Evolutionary conservation across 306 rosid species (phyloP).

Genomic region (Vachellia collinsii): DNA sequence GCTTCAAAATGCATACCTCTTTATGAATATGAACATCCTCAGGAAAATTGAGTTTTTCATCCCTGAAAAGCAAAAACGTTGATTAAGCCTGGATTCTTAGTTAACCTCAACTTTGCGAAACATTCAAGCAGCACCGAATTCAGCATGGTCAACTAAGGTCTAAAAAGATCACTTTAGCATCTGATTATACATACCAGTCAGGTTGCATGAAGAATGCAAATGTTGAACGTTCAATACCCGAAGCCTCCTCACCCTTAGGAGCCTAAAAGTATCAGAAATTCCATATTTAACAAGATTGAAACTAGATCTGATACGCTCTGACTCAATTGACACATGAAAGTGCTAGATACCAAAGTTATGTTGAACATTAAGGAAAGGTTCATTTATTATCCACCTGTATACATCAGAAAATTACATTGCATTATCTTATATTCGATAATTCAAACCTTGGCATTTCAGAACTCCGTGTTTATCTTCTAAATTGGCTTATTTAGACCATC

Average conservation of each 20-base stretch:
- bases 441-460: slow-evolving; percentile 8
- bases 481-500: slow-evolving; percentile 3
- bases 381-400: slow-evolving; percentile 11
- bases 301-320: slow-evolving; percentile 5
- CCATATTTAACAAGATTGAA: slow-evolving; percentile 2
- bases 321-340: slow-evolving; percentile 16
- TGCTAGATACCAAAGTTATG: not conserved
- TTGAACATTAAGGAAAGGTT: not conserved
- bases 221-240: slow-evolving; percentile 82
- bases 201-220: slow-evolving; percentile 98
- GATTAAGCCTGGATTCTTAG: slow-evolving; percentile 22
- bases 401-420: not conserved
- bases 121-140: not conserved
- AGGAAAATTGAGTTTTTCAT: slow-evolving; percentile 78
- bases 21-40: slow-evolving; percentile 71
- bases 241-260: slow-evolving; percentile 70
- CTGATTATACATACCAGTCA: slow-evolving; percentile 65
- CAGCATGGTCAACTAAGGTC: slow-evolving; percentile 19
- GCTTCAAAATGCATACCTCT: slow-evolving; percentile 61
- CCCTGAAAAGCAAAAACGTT: slow-evolving; percentile 62
- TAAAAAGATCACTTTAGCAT: slow-evolving; percentile 13
- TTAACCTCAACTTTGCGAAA: slow-evolving; percentile 18
- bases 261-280: slow-evolving; percentile 57
- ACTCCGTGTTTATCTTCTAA: slow-evolving; percentile 13
- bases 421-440: not conserved